Evolutionary conservation across 2,329 filamentous ascomycete genomes (phyloP).

Genomic region (Hymenoscyphus infarciens): DNA sequence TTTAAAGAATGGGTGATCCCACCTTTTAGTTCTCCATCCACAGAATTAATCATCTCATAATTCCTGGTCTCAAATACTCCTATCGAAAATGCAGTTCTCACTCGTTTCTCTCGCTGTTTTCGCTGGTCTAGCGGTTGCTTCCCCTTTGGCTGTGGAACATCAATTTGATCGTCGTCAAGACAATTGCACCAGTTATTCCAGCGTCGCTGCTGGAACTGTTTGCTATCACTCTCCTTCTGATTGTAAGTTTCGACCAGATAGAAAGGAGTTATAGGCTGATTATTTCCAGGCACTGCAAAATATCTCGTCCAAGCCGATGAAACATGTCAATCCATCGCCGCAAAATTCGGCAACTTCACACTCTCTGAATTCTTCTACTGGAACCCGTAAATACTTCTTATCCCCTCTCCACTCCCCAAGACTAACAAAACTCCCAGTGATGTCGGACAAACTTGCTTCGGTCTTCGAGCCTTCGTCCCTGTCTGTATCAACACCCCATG

Average conservation of each 20-base stretch:
- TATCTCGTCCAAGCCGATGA: constrained; percentile 15
- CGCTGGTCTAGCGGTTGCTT: constrained; percentile 6
- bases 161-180: constrained; percentile 7
- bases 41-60: background rate
- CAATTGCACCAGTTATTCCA: constrained; percentile 14
- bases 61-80: background rate
- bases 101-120: constrained; percentile 10
- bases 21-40: background rate
- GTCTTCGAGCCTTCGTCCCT: constrained; percentile 12
- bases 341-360: constrained; percentile 11
- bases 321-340: constrained; percentile 11
- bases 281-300: constrained; percentile 10
- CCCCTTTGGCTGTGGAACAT: constrained; percentile 7
- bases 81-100: constrained; percentile 12
- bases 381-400: constrained; percentile 10
- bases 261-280: background rate
- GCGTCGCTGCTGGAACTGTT: constrained; percentile 11
- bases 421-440: constrained; percentile 36
- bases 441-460: constrained; percentile 47
- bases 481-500: constrained; percentile 15
- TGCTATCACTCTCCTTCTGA: constrained; percentile 16
- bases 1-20: background rate
- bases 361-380: constrained; percentile 15
- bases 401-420: background rate
- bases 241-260: background rate